Evolutionary conservation across 192 early-diverging fungal genomes (phyloP).

Genomic region (Coemansia sp.): DNA sequence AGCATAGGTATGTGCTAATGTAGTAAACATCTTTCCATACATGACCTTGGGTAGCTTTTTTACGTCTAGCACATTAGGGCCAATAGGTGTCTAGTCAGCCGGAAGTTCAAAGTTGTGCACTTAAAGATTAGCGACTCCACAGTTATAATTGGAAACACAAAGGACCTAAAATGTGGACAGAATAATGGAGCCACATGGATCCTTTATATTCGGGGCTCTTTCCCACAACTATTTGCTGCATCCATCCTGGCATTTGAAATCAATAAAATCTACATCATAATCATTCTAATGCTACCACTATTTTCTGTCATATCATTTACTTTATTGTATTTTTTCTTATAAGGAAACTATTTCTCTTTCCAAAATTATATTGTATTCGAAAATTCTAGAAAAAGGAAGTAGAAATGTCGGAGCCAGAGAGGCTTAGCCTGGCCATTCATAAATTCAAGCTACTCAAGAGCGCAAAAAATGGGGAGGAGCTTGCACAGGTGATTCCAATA

Average conservation of each 20-base stretch:
- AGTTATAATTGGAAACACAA: no score
- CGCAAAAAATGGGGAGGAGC: constrained; percentile 26
- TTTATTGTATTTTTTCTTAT: background rate
- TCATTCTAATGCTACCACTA: no score
- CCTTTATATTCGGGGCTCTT: background rate
- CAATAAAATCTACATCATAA: no score
- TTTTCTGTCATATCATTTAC: no score
- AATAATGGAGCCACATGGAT: background rate
- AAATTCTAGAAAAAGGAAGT: background rate
- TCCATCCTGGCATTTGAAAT: no score
- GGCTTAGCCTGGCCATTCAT: constrained; percentile 23
- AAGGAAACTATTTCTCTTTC: background rate
- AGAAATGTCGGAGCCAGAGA: constrained; percentile 19
- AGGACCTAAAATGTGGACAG: no score
- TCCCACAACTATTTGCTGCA: background rate
- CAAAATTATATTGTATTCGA: background rate
- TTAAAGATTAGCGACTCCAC: no score
- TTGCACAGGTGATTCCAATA: constrained; percentile 23
- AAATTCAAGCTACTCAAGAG: constrained; percentile 29
- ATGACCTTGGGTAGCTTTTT: constrained; percentile 21
- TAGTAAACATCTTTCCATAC: constrained; percentile 15
- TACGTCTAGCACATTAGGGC: constrained; percentile 11
- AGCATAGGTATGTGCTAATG: constrained; percentile 12
- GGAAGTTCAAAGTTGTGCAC: no score
- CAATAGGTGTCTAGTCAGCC: no score